Percentiles rank a stretch among this genome's conserved stretches.
Evolutionary conservation across 257 asterid species (phyloP).

Genomic region (Salvia miltiorrhiza): DNA sequence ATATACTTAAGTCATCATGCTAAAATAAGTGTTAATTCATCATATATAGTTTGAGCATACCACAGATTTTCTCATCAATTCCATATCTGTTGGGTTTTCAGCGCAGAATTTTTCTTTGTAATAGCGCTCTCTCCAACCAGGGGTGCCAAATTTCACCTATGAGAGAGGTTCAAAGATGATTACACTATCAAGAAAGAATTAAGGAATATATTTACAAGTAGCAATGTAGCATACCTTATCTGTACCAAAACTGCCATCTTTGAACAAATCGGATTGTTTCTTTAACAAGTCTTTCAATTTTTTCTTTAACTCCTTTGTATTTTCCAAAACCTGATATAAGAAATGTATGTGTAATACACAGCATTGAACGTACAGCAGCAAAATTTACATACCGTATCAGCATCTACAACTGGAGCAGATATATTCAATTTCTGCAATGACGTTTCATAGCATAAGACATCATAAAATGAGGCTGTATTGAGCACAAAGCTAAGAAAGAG

Average conservation of each 20-base stretch:
- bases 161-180: neutral
- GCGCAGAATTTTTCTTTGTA: slow-evolving; percentile 47
- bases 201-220: neutral
- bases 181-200: neutral
- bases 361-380: neutral
- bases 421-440: neutral
- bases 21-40: too few species aligned
- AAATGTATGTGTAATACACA: neutral
- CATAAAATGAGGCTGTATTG: neutral
- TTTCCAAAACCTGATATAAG: slow-evolving; percentile 29
- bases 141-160: slow-evolving; percentile 47
- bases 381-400: slow-evolving; percentile 2
- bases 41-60: slow-evolving; percentile 17
- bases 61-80: slow-evolving; percentile 36
- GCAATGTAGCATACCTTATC: slow-evolving; percentile 37
- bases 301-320: slow-evolving; percentile 39
- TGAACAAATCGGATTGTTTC: slow-evolving; percentile 30
- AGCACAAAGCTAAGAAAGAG: neutral
- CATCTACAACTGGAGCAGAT: slow-evolving; percentile 13
- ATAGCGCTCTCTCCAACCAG: slow-evolving; percentile 49
- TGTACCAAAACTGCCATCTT: slow-evolving; percentile 23
- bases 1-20: too few species aligned
- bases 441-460: neutral
- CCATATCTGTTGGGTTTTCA: slow-evolving; percentile 32
- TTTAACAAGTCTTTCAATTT: slow-evolving; percentile 28